Percentiles rank a stretch among this genome's conserved stretches.
Conservation (phyloP, 2,329 filamentous ascomycete genomes). For the Phoma herbarum region DNA sequence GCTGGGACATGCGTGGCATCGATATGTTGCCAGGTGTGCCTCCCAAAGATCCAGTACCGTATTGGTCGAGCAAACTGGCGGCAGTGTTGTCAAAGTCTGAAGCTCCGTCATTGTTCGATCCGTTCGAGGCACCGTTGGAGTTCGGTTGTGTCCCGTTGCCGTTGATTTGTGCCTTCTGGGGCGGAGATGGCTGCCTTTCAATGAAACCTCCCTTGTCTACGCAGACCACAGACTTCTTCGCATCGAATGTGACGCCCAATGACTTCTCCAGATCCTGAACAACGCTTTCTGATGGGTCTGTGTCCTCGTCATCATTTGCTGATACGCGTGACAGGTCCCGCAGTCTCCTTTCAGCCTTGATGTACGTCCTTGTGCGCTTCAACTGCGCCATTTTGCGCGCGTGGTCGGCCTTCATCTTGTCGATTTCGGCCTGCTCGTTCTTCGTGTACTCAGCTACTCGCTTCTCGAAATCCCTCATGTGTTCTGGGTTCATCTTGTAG, state of each 20-base stretch:
- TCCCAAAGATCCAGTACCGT: slow-evolving; percentile 69
- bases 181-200: slow-evolving; percentile 60
- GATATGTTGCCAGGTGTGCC: slow-evolving; percentile 68
- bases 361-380: slow-evolving; percentile 73
- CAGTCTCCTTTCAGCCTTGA: slow-evolving; percentile 78
- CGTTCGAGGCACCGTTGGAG: slow-evolving; percentile 48
- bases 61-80: slow-evolving; percentile 72
- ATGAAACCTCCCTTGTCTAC: slow-evolving; percentile 79
- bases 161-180: slow-evolving; percentile 43
- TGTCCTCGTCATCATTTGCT: slow-evolving; percentile 32
- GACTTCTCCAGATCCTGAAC: slow-evolving; percentile 76
- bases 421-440: slow-evolving; percentile 81
- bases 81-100: slow-evolving; percentile 55
- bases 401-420: slow-evolving; percentile 83
- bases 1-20: slow-evolving; percentile 63
- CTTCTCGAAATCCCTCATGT: slow-evolving; percentile 84
- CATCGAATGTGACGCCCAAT: slow-evolving; percentile 71
- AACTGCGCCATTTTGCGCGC: slow-evolving; percentile 77
- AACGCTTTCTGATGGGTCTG: slow-evolving; percentile 73
- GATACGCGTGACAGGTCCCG: slow-evolving; percentile 66
- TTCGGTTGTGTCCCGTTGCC: slow-evolving; percentile 39
- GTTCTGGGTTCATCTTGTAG: slow-evolving; percentile 75
- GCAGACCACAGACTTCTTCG: slow-evolving; percentile 71
- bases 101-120: slow-evolving; percentile 38
- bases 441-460: slow-evolving; percentile 76